Evolutionary conservation across 495 filamentous ascomycete genomes (phyloP).

Genomic region (Aspergillus haitiensis): DNA sequence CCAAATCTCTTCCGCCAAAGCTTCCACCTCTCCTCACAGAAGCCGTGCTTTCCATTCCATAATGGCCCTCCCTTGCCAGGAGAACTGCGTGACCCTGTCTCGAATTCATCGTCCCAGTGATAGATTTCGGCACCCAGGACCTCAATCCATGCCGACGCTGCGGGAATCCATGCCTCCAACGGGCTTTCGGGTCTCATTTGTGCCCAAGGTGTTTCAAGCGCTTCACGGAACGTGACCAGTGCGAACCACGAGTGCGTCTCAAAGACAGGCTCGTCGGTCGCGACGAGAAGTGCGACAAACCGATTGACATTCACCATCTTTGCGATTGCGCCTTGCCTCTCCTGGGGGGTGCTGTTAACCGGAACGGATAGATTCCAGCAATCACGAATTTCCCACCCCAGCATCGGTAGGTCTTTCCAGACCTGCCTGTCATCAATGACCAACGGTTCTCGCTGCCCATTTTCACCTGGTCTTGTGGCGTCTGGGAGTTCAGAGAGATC

Average conservation of each 20-base stretch:
- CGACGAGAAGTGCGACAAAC: constrained; percentile 15
- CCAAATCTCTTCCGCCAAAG: constrained; percentile 24
- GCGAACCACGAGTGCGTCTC: constrained; percentile 11
- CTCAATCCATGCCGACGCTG: constrained; percentile 18
- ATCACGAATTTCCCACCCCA: constrained; percentile 20
- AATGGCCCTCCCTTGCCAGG: constrained; percentile 19
- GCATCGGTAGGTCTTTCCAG: constrained; percentile 21
- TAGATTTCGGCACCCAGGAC: constrained; percentile 13
- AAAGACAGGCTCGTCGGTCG: constrained; percentile 14
- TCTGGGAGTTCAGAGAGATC: constrained; percentile 11
- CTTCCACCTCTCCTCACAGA: constrained; percentile 20
- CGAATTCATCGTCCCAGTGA: constrained; percentile 11
- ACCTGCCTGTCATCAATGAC: constrained; percentile 13
- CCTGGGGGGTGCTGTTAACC: not conserved
- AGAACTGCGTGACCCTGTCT: not conserved
- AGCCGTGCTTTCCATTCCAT: constrained; percentile 23
- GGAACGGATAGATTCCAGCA: constrained; percentile 17
- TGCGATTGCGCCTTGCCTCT: not conserved
- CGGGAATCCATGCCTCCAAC: constrained; percentile 10
- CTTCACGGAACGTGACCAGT: constrained; percentile 7
- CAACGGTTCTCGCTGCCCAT: not conserved
- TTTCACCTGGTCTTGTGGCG: not conserved
- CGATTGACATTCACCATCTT: constrained; percentile 2
- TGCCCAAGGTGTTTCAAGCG: constrained; percentile 6
- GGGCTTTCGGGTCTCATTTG: not conserved